Base-by-base conservation (phyloP, 345 rosid genomes). In the Hypericum androsaemum region DNA sequence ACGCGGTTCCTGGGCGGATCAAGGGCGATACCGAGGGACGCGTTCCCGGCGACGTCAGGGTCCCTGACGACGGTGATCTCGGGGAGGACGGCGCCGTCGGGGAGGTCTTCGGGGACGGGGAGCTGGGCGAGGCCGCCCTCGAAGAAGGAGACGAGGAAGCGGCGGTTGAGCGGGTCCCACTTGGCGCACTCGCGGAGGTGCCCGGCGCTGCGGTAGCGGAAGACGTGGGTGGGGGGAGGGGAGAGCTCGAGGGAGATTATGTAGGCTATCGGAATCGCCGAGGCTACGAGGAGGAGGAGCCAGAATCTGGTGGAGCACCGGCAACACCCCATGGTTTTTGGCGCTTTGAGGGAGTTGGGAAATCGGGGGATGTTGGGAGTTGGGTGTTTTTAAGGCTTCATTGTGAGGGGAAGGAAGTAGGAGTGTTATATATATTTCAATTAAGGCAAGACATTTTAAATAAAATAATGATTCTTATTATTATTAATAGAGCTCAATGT, bases 151-250 rank as follows among this genome's bases (percentile, higher is more conserved):
- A 84, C 83, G 65, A 89, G 74, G 77, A 89, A 89, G 12, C 94
- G 80, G 50, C 69, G 76, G 65, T 73, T 57, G 11, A 50, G 62
- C 3, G 68, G 77, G 71, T 89, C 97, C 97, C 97, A 89, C 81
- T 86, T 86, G 59, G 90, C 86, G 74, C 82, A 75, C 77, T 86
- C 97, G 12, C 94, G 84, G 70, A 89, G 12, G 69, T 63, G 78
- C 12, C 86, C 88, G 64, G 80, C 47, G 77, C 88, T 78, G 37
- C 76, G 78, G 79, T 83, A 89, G 65, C 64, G 81, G 74, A 70
- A 74, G 53, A 78, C 88, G 50, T 75, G 94, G 38, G 82, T 82
- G 11, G 86, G 3, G 6, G 94, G 78, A 1, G 56, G 49, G 42
- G 83, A 58, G 28, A 71, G 65, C 65, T 89, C 95, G 15, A 66